Base-by-base conservation (phyloP, 495 filamentous ascomycete genomes). In the Podospora sp. region DNA sequence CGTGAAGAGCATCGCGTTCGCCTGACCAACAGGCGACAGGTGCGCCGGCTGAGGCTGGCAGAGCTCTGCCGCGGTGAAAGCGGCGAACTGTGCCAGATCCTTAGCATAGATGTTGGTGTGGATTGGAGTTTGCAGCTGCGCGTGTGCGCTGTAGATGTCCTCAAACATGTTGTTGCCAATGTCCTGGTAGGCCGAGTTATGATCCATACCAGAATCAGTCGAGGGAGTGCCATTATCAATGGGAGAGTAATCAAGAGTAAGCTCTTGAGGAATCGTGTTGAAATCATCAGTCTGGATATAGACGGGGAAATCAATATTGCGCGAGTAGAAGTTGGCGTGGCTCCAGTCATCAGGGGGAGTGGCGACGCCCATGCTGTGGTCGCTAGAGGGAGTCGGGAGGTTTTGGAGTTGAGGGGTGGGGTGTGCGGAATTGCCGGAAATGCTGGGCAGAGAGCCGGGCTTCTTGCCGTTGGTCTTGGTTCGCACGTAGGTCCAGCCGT, bases 401-500 rank as follows among this genome's bases (percentile, higher is more conserved):
- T 85, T 85, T 27, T 84, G 81, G 21, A 87, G 82, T 57, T 81
- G 79, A 14, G 86, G 84, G 6, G 86, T 87, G 21, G 81, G 81
- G 4, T 87, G 84, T n/a, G 60, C 59, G n/a, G 72, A 73, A 61
- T 69, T 69, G 50, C 65, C 66, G 6, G 60, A 60, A 20, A 73
- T 70, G 75, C 81, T 83, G 22, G 69, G 52, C 27, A 67, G 51
- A 21, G 60, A 68, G 24, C 69, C 65, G 22, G 66, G 58, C 75
- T 84, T 86, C 71, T 90, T 88, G 71, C 78, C 78, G 65, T 96
- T 97, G 79, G 90, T 92, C 85, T 97, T 97, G 59, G 92, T 92
- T 46, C 95, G 90, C 68, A 91, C 87, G 69, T 99, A 99, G 4
- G 83, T 82, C 89, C 92, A 98, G 52, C 89, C 88, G 72, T 99